phyloP scores from a whole-genome alignment of 2,329 filamentous ascomycete genomes.

The Colletotrichum spinosum region DNA sequence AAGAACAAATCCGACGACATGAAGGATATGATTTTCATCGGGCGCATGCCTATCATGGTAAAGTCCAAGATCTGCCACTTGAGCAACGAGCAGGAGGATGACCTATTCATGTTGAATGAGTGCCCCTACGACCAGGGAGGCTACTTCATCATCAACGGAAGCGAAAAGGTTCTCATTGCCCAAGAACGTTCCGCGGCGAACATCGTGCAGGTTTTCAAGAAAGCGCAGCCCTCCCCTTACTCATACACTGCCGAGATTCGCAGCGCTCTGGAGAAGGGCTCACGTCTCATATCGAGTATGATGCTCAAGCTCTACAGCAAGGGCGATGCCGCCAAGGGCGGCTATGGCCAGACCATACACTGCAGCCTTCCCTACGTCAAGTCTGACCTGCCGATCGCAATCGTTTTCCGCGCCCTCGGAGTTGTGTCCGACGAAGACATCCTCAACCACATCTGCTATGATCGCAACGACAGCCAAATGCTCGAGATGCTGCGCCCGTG shows the following conservation, averaged over 20 bases:
- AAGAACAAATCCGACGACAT: conserved; percentile 66
- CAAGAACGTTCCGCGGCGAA: conserved; percentile 98
- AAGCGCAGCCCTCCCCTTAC: conserved; percentile 90
- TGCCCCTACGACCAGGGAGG: conserved; percentile 98
- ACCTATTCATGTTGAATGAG: conserved; percentile 91
- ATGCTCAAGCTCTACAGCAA: conserved; percentile 91
- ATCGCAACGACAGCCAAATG: conserved; percentile 95
- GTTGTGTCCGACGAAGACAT: conserved; percentile 99
- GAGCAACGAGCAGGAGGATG: conserved; percentile 84
- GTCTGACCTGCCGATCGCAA: conserved; percentile 89
- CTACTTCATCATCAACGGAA: conserved; percentile 99
- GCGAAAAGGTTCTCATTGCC: conserved; percentile 97
- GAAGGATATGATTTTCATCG: conserved; percentile 86
- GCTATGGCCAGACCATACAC: conserved; percentile 88
- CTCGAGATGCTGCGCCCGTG: conserved; percentile 97
- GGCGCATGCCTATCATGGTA: conserved; percentile 97
- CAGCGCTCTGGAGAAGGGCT: conserved; percentile 96
- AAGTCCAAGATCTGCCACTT: conserved; percentile 96
- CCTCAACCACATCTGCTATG: conserved; percentile 96
- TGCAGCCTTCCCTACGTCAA: conserved; percentile 95
- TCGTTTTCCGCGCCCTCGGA: conserved; percentile 95
- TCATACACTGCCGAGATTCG: conserved; percentile 96
- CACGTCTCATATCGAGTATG: conserved; percentile 91
- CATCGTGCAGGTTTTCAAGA: conserved; percentile 99
- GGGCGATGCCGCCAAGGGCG: conserved; percentile 81